Percentiles rank a stretch among this genome's conserved stretches.
These are phyloP conservation scores for Rickenella mellea DNA, from an alignment of 768 basidiomycete genomes.

Conservation along the genomic window DNA sequence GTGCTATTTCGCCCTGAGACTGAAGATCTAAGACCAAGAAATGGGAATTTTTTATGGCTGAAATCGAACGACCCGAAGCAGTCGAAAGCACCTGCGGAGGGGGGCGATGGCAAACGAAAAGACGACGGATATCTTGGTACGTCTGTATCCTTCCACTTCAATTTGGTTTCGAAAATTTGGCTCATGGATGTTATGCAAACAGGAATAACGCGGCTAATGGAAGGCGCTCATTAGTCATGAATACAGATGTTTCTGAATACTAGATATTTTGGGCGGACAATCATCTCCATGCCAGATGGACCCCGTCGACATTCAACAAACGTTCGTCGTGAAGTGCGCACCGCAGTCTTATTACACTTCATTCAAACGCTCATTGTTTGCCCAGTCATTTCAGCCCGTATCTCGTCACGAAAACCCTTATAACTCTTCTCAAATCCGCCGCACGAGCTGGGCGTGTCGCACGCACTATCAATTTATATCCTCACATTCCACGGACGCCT, in stretches of 20 bases:
- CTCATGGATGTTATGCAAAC: neutral
- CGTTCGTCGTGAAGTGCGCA: slow-evolving; percentile 38
- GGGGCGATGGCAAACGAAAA: slow-evolving; percentile 38
- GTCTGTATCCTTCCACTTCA: slow-evolving; percentile 11
- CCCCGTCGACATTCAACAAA: slow-evolving; percentile 21
- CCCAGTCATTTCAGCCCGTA: slow-evolving; percentile 47
- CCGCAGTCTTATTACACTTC: neutral
- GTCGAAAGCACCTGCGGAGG: slow-evolving; percentile 38
- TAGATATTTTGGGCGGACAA: no score
- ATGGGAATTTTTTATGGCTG: slow-evolving; percentile 39
- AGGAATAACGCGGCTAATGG: slow-evolving; percentile 54
- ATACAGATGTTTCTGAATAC: no score
- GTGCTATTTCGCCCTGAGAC: slow-evolving; percentile 37
- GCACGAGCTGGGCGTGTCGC: slow-evolving; percentile 40
- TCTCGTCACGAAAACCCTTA: slow-evolving; percentile 42
- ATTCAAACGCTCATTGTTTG: slow-evolving; percentile 14
- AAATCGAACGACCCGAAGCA: slow-evolving; percentile 41
- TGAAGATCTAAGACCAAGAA: slow-evolving; percentile 33
- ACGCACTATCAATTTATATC: slow-evolving; percentile 47
- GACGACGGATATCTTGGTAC: slow-evolving; percentile 47
- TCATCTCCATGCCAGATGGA: no score
- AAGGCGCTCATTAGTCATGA: no score
- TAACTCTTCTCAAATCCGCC: slow-evolving; percentile 43
- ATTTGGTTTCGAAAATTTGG: neutral
- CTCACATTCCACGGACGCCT: no score